A percentile compares a stretch with the other conserved stretches of the same genome.
Evolutionary conservation across 106 monocot species (phyloP).

Genomic region (Dioscorea alata): DNA sequence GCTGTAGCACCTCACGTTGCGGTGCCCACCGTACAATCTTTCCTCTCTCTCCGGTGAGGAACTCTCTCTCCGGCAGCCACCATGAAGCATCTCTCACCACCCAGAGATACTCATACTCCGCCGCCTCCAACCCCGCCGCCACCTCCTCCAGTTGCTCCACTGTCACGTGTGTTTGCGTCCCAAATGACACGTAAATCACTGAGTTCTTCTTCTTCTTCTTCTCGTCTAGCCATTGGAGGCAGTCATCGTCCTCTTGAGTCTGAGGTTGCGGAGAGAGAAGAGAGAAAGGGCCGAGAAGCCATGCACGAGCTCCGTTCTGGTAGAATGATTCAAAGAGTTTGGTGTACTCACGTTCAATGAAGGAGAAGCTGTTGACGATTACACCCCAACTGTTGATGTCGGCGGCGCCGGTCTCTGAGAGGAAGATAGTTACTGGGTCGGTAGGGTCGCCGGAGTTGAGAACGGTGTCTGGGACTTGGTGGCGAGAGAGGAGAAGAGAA

Average conservation of each 20-base stretch:
- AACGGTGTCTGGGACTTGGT: constrained; percentile 17
- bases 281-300: constrained; percentile 45
- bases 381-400: constrained; percentile 37
- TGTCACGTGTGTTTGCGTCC: constrained; percentile 25
- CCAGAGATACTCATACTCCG: constrained; percentile 25
- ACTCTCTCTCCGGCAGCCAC: constrained; percentile 14
- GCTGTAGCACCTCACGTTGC: constrained; percentile 8
- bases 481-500: constrained; percentile 3
- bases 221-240: constrained; percentile 31
- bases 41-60: background rate
- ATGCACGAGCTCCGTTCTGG: constrained; percentile 13
- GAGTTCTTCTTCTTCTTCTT: background rate
- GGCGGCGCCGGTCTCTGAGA: constrained; percentile 4
- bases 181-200: constrained; percentile 43
- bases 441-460: background rate
- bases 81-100: constrained; percentile 18
- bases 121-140: constrained; percentile 21
- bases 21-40: constrained; percentile 20
- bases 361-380: constrained; percentile 51
- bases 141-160: constrained; percentile 26
- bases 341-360: constrained; percentile 37
- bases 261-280: background rate
- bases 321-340: constrained; percentile 30
- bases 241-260: background rate
- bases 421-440: constrained; percentile 9